A percentile compares a stretch with the other conserved stretches of the same genome.
Evolutionary conservation across 2,329 filamentous ascomycete species (phyloP).

Genomic region (Phaeosphaeria sp.): DNA sequence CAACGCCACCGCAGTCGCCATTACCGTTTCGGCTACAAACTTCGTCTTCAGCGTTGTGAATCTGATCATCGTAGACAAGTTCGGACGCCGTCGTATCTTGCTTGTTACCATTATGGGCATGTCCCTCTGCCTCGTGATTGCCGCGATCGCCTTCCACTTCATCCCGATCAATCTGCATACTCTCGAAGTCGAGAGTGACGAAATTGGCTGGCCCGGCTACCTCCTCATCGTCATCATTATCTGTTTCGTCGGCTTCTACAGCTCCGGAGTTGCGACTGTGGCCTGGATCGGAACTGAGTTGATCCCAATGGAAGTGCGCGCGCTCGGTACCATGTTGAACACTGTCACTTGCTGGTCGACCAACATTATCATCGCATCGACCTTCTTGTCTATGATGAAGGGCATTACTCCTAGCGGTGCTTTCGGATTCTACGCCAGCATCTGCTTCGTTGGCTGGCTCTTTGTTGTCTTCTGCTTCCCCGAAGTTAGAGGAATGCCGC

Average conservation of each 20-base stretch:
- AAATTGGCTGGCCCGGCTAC: slow-evolving; percentile 43
- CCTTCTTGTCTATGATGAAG: slow-evolving; percentile 50
- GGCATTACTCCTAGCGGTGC: slow-evolving; percentile 45
- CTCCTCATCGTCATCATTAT: slow-evolving; percentile 48
- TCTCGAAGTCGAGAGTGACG: slow-evolving; percentile 37
- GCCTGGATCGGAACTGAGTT: slow-evolving; percentile 48
- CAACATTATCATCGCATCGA: slow-evolving; percentile 45
- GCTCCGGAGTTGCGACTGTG: slow-evolving; percentile 42
- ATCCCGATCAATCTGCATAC: slow-evolving; percentile 58
- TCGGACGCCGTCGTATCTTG: slow-evolving; percentile 75
- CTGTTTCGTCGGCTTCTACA: slow-evolving; percentile 25
- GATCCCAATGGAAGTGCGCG: slow-evolving; percentile 46
- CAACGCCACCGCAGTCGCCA: slow-evolving; percentile 74
- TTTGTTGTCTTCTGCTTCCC: slow-evolving; percentile 47
- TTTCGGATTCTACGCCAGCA: slow-evolving; percentile 48
- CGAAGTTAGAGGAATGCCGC: slow-evolving; percentile 44
- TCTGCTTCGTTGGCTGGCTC: slow-evolving; percentile 46
- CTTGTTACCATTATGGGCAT: slow-evolving; percentile 65
- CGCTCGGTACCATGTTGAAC: slow-evolving; percentile 47
- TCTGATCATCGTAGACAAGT: slow-evolving; percentile 76
- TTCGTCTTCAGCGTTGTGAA: slow-evolving; percentile 80
- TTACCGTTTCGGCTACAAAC: slow-evolving; percentile 82
- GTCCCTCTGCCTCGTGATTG: slow-evolving; percentile 71
- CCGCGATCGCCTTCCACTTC: slow-evolving; percentile 71
- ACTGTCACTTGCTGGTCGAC: slow-evolving; percentile 42